Evolutionary conservation across 2,329 filamentous ascomycete species (phyloP), one percentile per base, ranked within the genome.

Genomic region (Fusarium coffeatum): DNA sequence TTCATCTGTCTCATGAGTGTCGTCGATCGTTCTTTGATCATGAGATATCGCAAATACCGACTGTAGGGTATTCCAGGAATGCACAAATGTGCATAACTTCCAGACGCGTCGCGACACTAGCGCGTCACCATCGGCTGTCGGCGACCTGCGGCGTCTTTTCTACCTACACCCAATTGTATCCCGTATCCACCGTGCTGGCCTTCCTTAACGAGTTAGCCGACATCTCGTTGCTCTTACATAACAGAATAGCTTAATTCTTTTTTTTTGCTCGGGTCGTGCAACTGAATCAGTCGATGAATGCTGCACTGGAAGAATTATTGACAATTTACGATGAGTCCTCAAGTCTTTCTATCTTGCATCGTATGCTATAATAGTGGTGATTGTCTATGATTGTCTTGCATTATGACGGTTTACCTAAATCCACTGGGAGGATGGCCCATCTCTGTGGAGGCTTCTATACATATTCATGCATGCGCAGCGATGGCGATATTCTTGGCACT

Each of bases 1-100:
- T 12, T 6, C 10, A 28, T 28, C 27, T 28, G 10, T 10, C 16
- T 3, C 2, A 6, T 37, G 18, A 6, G 5, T 0, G 1, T 18
- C 4, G 3, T 37, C 5, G 1, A 18, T 18, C 1, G 9, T 0
- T 4, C 0, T 6, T 18, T 7, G 34, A 37, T 37, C 9, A 0
- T 7, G 5, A 11, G 9, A 7, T n/a, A 3, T n/a, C 0, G 34
- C n/a, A 12, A 37, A 37, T 37, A 0, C 1, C 0, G 1, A n/a
- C 34, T 37, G 1, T 37, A 37, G 34, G 34, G 34, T 37, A 37
- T 1, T n/a, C 18, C 10, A 37, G 34, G 3, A 12, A 3, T n/a
- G 18, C 34, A 37, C 34, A 37, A n/a, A n/a, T 12, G 34, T 37
- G 18, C 34, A 37, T n/a, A n/a, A 37, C 18, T 37, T 12, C 34